Conservation (phyloP, 768 basidiomycete species). For the Termitomyces heimii region DNA sequence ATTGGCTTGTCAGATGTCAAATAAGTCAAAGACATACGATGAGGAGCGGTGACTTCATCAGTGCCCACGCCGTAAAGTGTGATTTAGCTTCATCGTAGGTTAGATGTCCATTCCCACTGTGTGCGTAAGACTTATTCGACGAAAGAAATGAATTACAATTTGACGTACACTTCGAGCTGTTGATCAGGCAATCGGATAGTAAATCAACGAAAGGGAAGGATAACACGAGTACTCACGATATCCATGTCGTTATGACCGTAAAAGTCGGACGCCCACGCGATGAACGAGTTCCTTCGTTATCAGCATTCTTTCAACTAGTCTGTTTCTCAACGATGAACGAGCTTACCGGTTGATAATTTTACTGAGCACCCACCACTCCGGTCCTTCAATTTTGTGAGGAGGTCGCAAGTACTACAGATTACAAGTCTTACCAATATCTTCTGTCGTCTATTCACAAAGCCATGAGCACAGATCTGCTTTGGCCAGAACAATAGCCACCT, state of each 20-base stretch:
- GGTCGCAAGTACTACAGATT: not conserved
- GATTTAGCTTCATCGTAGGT: conserved; percentile 61
- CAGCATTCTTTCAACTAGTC: not conserved
- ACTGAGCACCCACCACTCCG: conserved; percentile 50
- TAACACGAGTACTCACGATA: conserved; percentile 35
- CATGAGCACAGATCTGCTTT: not conserved
- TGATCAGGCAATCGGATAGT: not conserved
- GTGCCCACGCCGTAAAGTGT: conserved; percentile 69
- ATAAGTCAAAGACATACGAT: conserved; percentile 18
- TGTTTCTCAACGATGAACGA: not conserved
- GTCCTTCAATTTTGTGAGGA: conserved; percentile 3
- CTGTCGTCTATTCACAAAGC: conserved; percentile 37
- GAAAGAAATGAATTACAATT: not conserved
- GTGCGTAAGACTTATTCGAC: not conserved
- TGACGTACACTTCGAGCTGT: conserved; percentile 50
- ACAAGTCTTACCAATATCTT: conserved; percentile 32
- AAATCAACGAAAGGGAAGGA: not conserved
- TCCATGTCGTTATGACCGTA: conserved; percentile 68
- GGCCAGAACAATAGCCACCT: conserved; percentile 6
- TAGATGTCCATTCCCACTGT: conserved; percentile 57
- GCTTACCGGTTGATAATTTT: conserved; percentile 54
- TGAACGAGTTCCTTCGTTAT: conserved; percentile 52
- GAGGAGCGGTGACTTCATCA: conserved; percentile 61
- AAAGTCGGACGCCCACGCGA: conserved; percentile 58
- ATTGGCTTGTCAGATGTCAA: not conserved